Evolutionary conservation across 306 rosid species (phyloP).

Genomic region (Vigna trinervia): DNA sequence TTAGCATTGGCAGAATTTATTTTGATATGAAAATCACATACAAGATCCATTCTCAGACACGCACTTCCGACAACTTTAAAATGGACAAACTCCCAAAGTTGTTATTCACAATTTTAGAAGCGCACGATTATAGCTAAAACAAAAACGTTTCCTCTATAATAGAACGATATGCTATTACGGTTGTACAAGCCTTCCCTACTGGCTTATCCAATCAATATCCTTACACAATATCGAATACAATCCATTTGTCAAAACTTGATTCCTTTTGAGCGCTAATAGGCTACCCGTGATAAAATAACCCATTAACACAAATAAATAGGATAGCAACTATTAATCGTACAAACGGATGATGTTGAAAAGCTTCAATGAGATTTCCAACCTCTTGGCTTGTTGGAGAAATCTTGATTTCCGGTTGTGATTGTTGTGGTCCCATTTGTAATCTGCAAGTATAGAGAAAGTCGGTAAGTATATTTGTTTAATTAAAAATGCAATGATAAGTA

Average conservation of each 20-base stretch:
- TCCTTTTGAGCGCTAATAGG: constrained; percentile 12
- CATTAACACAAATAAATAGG: constrained; percentile 40
- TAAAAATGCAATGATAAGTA: neutral
- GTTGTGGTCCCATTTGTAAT: constrained; percentile 54
- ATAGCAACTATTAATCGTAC: constrained; percentile 23
- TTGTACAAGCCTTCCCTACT: neutral
- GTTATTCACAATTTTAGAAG: constrained; percentile 17
- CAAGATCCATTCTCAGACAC: neutral
- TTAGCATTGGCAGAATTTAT: neutral
- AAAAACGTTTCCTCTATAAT: neutral
- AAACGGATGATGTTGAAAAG: constrained; percentile 32
- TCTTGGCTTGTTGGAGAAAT: constrained; percentile 40
- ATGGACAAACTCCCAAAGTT: neutral
- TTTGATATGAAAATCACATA: neutral
- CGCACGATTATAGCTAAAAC: neutral
- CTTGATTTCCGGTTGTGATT: constrained; percentile 42
- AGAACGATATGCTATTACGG: constrained; percentile 13
- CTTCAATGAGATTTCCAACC: constrained; percentile 53
- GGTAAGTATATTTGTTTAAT: constrained; percentile 19
- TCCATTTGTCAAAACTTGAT: constrained; percentile 22
- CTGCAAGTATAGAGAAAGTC: constrained; percentile 50
- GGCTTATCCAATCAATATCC: constrained; percentile 19
- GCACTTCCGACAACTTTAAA: neutral
- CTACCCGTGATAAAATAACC: constrained; percentile 13
- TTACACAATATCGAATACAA: neutral